These are phyloP conservation scores for Erysiphe pisi DNA, from an alignment of 2,329 filamentous ascomycete species.

Conservation along the genomic window DNA sequence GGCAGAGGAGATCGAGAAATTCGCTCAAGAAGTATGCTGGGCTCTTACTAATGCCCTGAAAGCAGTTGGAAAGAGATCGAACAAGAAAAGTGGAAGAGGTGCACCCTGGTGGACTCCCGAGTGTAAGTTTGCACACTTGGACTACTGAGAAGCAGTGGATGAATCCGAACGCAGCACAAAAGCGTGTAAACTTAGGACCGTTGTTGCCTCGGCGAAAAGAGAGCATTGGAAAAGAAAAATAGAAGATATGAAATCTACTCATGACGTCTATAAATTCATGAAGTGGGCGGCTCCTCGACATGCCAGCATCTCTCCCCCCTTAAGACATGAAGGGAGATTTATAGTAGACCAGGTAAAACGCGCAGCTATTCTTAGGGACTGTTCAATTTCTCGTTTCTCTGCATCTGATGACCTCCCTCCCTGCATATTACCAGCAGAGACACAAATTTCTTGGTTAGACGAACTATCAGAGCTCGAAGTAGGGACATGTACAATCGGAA, in stretches of 20 bases:
- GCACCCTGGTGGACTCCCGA: too few relatives aligned
- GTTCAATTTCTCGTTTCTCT: too few relatives aligned
- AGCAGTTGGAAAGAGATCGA: not conserved
- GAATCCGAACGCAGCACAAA: not conserved
- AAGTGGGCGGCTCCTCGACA: not conserved
- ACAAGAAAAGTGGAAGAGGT: too few relatives aligned
- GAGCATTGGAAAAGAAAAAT: not conserved
- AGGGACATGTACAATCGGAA: too few relatives aligned
- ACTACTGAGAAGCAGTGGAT: not conserved
- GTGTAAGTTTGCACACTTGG: too few relatives aligned
- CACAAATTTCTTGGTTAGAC: too few relatives aligned
- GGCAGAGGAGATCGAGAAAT: not conserved
- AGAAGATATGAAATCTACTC: not conserved
- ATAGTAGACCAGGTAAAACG: too few relatives aligned
- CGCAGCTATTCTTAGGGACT: too few relatives aligned
- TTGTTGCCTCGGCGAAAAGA: not conserved
- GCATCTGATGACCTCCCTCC: too few relatives aligned
- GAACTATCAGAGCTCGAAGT: too few relatives aligned
- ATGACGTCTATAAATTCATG: not conserved
- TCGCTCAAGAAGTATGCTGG: not conserved
- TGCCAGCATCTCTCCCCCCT: not conserved
- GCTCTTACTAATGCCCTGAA: not conserved
- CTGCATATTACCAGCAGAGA: too few relatives aligned
- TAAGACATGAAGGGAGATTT: not conserved
- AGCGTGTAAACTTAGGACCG: not conserved